Evolutionary conservation across 129 eudicot species (phyloP), one percentile per base, ranked within the genome.

Genomic region (Glebionis coronaria): DNA sequence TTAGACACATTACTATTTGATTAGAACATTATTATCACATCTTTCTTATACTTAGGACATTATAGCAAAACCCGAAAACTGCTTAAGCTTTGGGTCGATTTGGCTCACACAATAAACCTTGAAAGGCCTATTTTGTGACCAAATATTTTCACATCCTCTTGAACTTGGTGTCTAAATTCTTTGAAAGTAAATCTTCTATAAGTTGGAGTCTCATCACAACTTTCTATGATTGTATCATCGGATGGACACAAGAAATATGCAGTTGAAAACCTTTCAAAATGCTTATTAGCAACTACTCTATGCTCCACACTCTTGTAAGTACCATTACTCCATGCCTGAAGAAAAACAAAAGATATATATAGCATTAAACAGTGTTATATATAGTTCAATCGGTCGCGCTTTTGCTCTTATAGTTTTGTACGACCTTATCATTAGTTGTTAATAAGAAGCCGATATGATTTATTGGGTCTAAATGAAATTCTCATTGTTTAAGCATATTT

Each of bases 281-380:
- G 38, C 76, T 49, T 64, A 51, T 88, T 92, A 0, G 85, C 80
- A 44, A 83, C 85, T 44, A 92, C 98, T 45, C 98, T 74, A 38
- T 92, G 98, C 67, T 85, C 87, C 58, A 85, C 85, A 52, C 98
- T 92, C 79, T 82, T 92, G 69, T 88, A 92, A 15, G 82, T 82
- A 16, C 73, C 77, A 45, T 92, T 88, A 78, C 98, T 92, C 98
- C 98, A 92, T 11, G 95, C 98, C 98, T 91, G 81, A 68, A 74
- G n/a, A 15, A 2, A 28, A 47, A 9, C 0, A 20, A n/a, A n/a
- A n/a, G n/a, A 35, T 2, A 38, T 10, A 7, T 16, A 11, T 1
- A 50, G 16, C 13, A n/a, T 1, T 31, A 28, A 14, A 13, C 5
- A 47, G 3, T n/a, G 0, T 4, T 16, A 49, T 40, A 52, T 16